Conservation (phyloP, 371 early-diverging fungal genomes). For the Nosema muscidifuracis region DNA sequence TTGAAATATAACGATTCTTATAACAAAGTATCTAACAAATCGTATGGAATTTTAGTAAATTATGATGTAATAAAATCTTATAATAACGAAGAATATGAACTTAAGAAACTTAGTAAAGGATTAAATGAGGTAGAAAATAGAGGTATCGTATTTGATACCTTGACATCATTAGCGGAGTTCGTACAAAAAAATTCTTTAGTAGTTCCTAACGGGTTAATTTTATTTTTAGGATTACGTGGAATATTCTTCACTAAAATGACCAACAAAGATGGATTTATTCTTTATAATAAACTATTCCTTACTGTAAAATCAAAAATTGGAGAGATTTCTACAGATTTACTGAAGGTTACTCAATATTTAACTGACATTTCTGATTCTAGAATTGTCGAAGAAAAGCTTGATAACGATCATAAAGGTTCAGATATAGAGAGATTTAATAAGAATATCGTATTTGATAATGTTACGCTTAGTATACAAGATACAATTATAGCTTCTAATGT, state of each 20-base stretch:
- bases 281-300: conserved; percentile 24
- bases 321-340: conserved; percentile 1
- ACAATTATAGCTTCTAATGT: not conserved
- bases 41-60: conserved; percentile 19
- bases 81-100: conserved; percentile 26
- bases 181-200: conserved; percentile 25
- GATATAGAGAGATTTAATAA: conserved; percentile 5
- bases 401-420: conserved; percentile 2
- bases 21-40: conserved; percentile 23
- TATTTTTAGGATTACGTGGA: conserved; percentile 15
- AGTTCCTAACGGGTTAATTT: conserved; percentile 24
- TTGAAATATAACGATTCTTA: conserved; percentile 24
- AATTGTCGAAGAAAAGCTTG: conserved; percentile 1
- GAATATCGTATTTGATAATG: conserved; percentile 1
- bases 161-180: conserved; percentile 13
- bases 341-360: conserved; percentile 13
- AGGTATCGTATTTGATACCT: not conserved
- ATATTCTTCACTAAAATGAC: conserved; percentile 2
- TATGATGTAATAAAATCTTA: conserved; percentile 33
- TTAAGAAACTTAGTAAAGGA: not conserved
- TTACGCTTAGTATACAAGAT: not conserved
- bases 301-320: conserved; percentile 20
- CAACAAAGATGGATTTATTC: not conserved
- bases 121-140: conserved; percentile 6
- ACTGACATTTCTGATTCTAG: conserved; percentile 31